Base-by-base conservation (phyloP, 2,329 filamentous ascomycete species). In the Tetracladium maxilliforme region DNA sequence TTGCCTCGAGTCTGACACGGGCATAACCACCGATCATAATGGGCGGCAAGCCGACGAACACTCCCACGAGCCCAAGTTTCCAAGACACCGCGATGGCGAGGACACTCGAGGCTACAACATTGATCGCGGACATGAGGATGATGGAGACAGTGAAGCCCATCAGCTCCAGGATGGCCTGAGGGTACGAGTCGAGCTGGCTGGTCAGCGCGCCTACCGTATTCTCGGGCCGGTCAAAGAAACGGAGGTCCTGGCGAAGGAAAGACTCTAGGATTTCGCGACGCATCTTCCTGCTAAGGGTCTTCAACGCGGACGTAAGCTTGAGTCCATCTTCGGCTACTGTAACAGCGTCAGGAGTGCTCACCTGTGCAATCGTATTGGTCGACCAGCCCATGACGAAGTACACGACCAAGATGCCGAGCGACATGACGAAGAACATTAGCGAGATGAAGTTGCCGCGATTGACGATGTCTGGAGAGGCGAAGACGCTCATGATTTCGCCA, bases 141-240 rank as follows among this genome's bases (percentile, higher is more conserved):
- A 61, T 30, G 3, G 42, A 45, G 6, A 61, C 34, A 21, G 52
- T 64, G 23, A 50, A 40, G 3, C 52, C 50, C 22, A 62, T 46
- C 4, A 65, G 42, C 18, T 62, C 58, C 6, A 57, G 43, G 3
- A 64, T 46, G 2, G 52, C 57, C 14, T 56, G 45, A 1, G 51
- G 42, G 3, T 46, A 29, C 0, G 40, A 39, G 1, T 45, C 43
- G 2, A 52, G 29, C 3, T 40, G 40, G 14, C 41, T 42, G 4
- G 40, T 38, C 7, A 56, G 33, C 2, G 50, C 40, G 1, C 49
- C 51, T 1, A 42, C 39, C 6, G 42, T 40, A 31, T 51, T 48
- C 15, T 45, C 41, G 1, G 39, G 31, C 0, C 39, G 33, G 19
- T 52, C 48, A 17, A 51, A 52, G 29, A 51, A 52, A 5, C 44